These are phyloP conservation scores for Talaromyces sp. DNA, from an alignment of 2,329 filamentous ascomycete species.

Conservation along the genomic window DNA sequence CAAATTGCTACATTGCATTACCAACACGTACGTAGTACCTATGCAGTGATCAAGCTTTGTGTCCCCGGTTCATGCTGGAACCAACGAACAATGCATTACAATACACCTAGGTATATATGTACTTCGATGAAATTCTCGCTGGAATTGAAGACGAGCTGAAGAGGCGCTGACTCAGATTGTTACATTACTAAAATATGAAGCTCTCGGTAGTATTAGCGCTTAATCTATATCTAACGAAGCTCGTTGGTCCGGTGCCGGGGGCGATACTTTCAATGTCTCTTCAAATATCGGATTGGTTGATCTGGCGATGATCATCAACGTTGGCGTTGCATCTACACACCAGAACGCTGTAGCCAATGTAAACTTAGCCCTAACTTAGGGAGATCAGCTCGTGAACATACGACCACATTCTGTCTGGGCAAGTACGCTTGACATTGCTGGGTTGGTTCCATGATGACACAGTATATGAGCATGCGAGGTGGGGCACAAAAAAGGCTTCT, in stretches of 20 bases:
- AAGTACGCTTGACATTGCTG: neutral
- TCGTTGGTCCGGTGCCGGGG: neutral
- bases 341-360: neutral
- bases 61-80: neutral
- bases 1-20: neutral
- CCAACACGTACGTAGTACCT: neutral
- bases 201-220: neutral
- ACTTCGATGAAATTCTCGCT: no score
- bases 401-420: neutral
- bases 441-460: neutral
- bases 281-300: neutral
- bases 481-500: neutral
- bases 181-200: neutral
- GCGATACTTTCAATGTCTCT: neutral
- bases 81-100: no score
- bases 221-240: neutral
- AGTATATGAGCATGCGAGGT: neutral
- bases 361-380: neutral
- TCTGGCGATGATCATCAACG: neutral
- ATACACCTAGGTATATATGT: no score
- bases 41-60: neutral
- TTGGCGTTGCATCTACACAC: neutral
- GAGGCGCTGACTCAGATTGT: neutral
- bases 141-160: no score
- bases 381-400: neutral